A percentile compares a stretch with the other conserved stretches of the same genome.
Conservation (phyloP, 345 rosid genomes). For the Hypericum androsaemum region DNA sequence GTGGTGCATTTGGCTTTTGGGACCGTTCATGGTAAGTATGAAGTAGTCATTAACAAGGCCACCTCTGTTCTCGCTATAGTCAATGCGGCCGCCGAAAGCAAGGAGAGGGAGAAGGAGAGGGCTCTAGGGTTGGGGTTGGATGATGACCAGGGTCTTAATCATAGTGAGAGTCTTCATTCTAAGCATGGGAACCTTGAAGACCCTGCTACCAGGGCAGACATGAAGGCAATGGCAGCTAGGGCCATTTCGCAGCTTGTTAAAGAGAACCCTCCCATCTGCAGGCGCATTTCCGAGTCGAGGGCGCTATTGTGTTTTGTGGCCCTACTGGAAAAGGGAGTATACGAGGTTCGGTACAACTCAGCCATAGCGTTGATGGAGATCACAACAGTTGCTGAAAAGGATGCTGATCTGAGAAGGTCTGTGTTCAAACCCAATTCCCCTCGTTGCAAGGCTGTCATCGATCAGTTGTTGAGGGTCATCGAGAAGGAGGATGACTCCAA, state of each 20-base stretch:
- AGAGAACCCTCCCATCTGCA: not conserved
- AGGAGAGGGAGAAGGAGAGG: too few relatives aligned
- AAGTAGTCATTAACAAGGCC: too few relatives aligned
- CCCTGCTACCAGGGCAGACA: not conserved
- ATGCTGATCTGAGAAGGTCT: conserved; percentile 1
- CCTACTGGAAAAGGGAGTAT: not conserved
- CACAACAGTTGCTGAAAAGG: not conserved
- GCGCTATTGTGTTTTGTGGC: not conserved
- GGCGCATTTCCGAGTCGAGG: not conserved
- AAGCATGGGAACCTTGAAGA: too few relatives aligned
- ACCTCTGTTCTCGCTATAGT: too few relatives aligned
- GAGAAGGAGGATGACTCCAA: not conserved
- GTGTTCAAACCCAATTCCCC: conserved; percentile 1
- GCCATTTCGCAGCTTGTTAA: not conserved
- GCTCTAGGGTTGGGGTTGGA: too few relatives aligned
- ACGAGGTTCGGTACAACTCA: conserved; percentile 2
- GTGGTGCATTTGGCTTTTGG: too few relatives aligned
- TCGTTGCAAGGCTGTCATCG: not conserved
- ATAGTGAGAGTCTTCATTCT: too few relatives aligned
- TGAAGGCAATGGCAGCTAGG: conserved; percentile 5
- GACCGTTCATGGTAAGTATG: too few relatives aligned
- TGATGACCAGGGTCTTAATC: too few relatives aligned
- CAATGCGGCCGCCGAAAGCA: too few relatives aligned
- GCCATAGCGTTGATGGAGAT: conserved; percentile 1
- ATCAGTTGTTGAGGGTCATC: not conserved